Evolutionary conservation across 306 rosid species (phyloP).

Genomic region (Erythrophleum fordii): DNA sequence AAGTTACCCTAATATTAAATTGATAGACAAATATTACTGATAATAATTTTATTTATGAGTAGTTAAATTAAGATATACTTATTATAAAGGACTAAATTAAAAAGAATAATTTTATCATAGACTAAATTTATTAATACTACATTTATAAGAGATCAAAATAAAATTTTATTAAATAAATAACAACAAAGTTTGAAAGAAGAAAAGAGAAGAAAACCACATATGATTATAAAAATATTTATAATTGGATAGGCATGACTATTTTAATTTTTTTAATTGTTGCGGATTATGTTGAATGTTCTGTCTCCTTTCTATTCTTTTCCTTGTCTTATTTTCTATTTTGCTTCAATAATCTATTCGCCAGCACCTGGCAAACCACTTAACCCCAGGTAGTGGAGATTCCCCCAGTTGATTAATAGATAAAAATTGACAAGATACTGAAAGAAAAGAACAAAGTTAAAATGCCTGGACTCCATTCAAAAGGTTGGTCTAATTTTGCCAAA

Average conservation of each 20-base stretch:
- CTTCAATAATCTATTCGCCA: background rate
- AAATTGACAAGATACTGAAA: slow-evolving; percentile 7
- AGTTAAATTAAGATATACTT: background rate
- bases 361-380: slow-evolving; percentile 29
- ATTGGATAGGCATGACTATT: background rate
- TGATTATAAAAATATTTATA: background rate
- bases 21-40: background rate
- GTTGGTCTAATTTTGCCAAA: background rate
- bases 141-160: background rate
- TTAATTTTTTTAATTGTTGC: too few relatives aligned
- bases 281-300: background rate
- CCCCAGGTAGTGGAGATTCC: slow-evolving; percentile 30
- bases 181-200: background rate
- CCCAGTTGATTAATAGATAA: background rate
- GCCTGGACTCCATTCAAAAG: background rate
- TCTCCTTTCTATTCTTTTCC: background rate
- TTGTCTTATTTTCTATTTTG: background rate
- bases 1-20: background rate
- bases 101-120: background rate
- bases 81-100: background rate
- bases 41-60: background rate
- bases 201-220: background rate
- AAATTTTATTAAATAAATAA: background rate
- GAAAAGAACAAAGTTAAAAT: background rate
- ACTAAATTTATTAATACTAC: background rate